These are phyloP conservation scores for Coniochaeta sp. DNA, from an alignment of 2,329 filamentous ascomycete genomes.

Conservation along the genomic window DNA sequence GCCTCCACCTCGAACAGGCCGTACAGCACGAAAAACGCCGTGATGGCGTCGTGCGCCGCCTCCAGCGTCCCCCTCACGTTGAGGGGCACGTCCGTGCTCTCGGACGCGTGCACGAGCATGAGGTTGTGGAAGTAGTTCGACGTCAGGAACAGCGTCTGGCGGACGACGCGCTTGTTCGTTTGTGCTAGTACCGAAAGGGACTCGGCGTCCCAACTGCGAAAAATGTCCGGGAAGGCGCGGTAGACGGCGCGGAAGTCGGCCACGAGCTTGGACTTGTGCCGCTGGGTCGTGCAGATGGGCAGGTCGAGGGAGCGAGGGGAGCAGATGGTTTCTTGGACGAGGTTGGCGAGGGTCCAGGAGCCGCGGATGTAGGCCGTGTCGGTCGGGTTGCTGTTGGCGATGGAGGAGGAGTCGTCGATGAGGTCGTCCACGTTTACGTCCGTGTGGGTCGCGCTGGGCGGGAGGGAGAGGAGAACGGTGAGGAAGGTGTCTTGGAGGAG, in stretches of 20 bases:
- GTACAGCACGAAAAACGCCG: constrained; percentile 68
- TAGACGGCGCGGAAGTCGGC: constrained; percentile 65
- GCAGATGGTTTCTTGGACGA: constrained; percentile 71
- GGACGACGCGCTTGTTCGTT: constrained; percentile 57
- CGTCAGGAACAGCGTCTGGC: constrained; percentile 72
- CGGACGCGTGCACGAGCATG: constrained; percentile 70
- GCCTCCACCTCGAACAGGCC: constrained; percentile 63
- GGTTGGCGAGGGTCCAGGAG: constrained; percentile 72
- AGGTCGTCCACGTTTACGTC: constrained; percentile 72
- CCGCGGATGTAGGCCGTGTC: constrained; percentile 67
- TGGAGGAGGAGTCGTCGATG: constrained; percentile 51
- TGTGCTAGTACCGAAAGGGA: constrained; percentile 50
- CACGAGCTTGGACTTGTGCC: constrained; percentile 64
- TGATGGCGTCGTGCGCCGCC: constrained; percentile 68
- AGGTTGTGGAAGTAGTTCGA: constrained; percentile 79
- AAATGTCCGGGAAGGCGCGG: constrained; percentile 63
- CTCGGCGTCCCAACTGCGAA: constrained; percentile 60
- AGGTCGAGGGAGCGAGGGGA: constrained; percentile 67
- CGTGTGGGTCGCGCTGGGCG: constrained; percentile 71
- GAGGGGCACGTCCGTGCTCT: constrained; percentile 55
- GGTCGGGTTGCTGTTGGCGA: constrained; percentile 54
- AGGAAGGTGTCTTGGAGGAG: constrained; percentile 76
- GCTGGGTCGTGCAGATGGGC: constrained; percentile 60
- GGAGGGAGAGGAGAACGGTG: constrained; percentile 69
- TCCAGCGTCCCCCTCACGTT: constrained; percentile 66